Conservation (phyloP, 2,329 filamentous ascomycete genomes). For the Diaporthe destruens region DNA sequence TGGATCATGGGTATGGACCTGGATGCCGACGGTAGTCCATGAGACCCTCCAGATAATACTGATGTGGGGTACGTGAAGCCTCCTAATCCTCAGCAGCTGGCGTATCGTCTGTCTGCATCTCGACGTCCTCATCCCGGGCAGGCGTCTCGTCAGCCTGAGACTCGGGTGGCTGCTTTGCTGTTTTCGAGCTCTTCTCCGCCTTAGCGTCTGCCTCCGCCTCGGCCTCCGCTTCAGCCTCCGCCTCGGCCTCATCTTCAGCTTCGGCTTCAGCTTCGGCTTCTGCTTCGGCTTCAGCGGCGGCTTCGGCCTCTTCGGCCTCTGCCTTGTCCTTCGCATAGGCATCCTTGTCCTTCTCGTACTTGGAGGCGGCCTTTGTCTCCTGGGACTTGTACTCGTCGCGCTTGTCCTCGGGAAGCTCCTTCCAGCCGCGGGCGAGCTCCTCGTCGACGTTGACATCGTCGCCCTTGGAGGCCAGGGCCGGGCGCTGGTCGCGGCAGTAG, state of each 20-base stretch:
- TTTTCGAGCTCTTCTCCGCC: constrained; percentile 34
- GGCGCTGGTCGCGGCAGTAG: constrained; percentile 65
- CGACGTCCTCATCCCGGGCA: constrained; percentile 61
- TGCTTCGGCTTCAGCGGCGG: constrained; percentile 29
- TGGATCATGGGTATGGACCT: neutral
- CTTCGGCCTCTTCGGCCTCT: constrained; percentile 40
- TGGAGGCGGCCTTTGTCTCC: constrained; percentile 54
- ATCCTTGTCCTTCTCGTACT: constrained; percentile 60
- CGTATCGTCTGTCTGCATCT: constrained; percentile 63
- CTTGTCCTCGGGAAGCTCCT: constrained; percentile 62
- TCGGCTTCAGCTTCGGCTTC: constrained; percentile 2
- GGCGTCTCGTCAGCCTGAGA: constrained; percentile 45
- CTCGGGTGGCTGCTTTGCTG: constrained; percentile 37
- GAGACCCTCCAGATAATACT: neutral
- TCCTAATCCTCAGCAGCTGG: constrained; percentile 33
- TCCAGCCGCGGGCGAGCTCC: constrained; percentile 68
- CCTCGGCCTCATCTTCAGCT: neutral
- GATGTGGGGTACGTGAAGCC: neutral
- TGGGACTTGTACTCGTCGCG: constrained; percentile 63
- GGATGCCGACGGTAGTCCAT: neutral
- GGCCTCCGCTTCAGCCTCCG: constrained; percentile 39
- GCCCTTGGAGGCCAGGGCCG: constrained; percentile 58
- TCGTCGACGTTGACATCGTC: constrained; percentile 64
- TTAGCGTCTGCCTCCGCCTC: constrained; percentile 37
- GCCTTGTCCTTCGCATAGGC: constrained; percentile 47